These are phyloP conservation scores for Thermoascus crustaceus DNA, from an alignment of 2,329 filamentous ascomycete genomes.

Conservation along the genomic window DNA sequence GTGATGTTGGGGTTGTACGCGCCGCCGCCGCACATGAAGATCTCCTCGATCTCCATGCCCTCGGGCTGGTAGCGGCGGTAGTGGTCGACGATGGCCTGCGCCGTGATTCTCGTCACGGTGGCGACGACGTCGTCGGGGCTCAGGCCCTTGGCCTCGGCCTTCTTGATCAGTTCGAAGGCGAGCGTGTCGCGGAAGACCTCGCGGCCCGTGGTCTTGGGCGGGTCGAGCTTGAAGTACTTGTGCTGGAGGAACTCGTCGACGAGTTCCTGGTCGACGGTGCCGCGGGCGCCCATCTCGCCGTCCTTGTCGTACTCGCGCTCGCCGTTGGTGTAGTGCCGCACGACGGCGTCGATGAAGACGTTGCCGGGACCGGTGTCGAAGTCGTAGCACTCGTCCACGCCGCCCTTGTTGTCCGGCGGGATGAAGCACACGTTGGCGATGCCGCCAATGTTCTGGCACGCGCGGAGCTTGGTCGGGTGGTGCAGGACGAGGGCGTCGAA, in stretches of 20 bases:
- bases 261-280: slow-evolving; percentile 43
- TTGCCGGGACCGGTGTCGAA: slow-evolving; percentile 53
- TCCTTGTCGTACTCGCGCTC: slow-evolving; percentile 44
- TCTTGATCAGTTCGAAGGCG: slow-evolving; percentile 44
- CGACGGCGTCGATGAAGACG: slow-evolving; percentile 48
- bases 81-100: slow-evolving; percentile 49
- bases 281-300: slow-evolving; percentile 43
- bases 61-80: slow-evolving; percentile 43
- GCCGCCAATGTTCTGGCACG: slow-evolving; percentile 55
- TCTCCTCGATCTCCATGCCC: slow-evolving; percentile 42
- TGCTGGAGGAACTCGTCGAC: slow-evolving; percentile 45
- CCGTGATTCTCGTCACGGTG: slow-evolving; percentile 52
- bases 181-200: slow-evolving; percentile 54
- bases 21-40: slow-evolving; percentile 55
- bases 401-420: slow-evolving; percentile 36
- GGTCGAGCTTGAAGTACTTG: slow-evolving; percentile 44
- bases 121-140: slow-evolving; percentile 47
- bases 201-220: slow-evolving; percentile 51
- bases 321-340: slow-evolving; percentile 47
- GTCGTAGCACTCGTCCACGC: slow-evolving; percentile 38
- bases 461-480: slow-evolving; percentile 49
- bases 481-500: slow-evolving; percentile 50
- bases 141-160: slow-evolving; percentile 39
- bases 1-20: slow-evolving; percentile 52
- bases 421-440: slow-evolving; percentile 56